These are phyloP conservation scores for Nemania abortiva DNA, from an alignment of 2,329 filamentous ascomycete species.

Conservation along the genomic window DNA sequence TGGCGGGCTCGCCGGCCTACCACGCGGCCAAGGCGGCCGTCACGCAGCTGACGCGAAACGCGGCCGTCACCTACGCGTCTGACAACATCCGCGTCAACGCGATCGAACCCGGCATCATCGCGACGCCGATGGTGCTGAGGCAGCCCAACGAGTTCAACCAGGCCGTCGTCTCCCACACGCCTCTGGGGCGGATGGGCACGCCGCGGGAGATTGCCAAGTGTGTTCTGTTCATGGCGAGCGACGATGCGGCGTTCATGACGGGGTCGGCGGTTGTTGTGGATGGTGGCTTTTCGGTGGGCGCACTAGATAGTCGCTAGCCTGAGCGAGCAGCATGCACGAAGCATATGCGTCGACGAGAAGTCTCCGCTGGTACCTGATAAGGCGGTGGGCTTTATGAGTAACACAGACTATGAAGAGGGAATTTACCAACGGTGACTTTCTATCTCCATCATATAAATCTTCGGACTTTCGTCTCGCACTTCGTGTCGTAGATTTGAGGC, in stretches of 20 bases:
- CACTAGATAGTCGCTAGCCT: neutral
- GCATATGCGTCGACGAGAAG: no score
- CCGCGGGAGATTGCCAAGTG: neutral
- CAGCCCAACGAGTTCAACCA: constrained; percentile 7
- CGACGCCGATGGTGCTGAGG: neutral
- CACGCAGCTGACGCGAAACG: constrained; percentile 19
- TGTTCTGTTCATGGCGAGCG: constrained; percentile 26
- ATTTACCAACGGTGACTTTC: no score
- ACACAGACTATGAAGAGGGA: no score
- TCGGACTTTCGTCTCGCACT: no score
- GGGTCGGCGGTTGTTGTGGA: constrained; percentile 13
- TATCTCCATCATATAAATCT: no score
- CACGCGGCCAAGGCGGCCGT: constrained; percentile 18
- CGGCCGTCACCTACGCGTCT: constrained; percentile 1
- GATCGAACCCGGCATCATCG: neutral
- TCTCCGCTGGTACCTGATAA: no score
- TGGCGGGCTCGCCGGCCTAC: constrained; percentile 8
- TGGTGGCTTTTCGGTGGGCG: constrained; percentile 4
- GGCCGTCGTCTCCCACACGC: neutral
- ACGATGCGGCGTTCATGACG: constrained; percentile 15
- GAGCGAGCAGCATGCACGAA: no score
- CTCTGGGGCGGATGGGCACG: constrained; percentile 12
- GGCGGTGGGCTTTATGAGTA: no score
- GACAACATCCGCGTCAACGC: constrained; percentile 24
- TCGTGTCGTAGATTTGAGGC: no score